Conservation (phyloP, 2,329 filamentous ascomycete genomes). For the Eutypella sp. region DNA sequence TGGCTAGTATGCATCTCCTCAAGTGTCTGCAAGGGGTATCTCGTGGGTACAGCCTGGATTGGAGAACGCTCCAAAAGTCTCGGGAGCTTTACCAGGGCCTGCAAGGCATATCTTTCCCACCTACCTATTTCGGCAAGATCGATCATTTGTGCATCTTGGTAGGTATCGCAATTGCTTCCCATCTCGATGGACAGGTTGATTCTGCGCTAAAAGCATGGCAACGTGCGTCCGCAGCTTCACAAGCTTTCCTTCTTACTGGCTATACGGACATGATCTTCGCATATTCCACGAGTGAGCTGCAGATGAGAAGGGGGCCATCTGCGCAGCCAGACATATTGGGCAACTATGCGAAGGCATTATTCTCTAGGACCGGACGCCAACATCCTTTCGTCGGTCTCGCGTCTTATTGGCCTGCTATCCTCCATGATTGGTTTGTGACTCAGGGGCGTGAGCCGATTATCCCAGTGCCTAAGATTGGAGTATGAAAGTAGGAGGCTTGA, state of each 20-base stretch:
- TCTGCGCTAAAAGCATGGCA: slow-evolving; percentile 2
- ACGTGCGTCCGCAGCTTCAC: background rate
- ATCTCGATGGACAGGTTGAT: slow-evolving; percentile 1
- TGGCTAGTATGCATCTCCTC: slow-evolving; percentile 1
- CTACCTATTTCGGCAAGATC: background rate
- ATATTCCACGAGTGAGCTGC: background rate
- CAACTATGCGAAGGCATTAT: background rate
- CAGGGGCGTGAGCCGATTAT: background rate
- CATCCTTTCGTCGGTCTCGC: background rate
- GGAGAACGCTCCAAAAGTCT: background rate
- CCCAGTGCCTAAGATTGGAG: too few relatives aligned
- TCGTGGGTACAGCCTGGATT: background rate
- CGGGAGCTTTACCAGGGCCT: slow-evolving; percentile 1
- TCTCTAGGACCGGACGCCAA: background rate
- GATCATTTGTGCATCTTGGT: slow-evolving; percentile 1
- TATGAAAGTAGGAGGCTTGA: too few relatives aligned
- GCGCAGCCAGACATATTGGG: background rate
- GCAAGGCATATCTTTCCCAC: background rate
- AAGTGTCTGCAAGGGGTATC: slow-evolving; percentile 1
- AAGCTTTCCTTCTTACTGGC: background rate
- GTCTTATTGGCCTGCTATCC: background rate
- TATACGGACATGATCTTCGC: background rate
- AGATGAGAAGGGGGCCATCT: background rate
- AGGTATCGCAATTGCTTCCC: background rate
- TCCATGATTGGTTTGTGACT: background rate